Evolutionary conservation across 2,329 filamentous ascomycete species (phyloP).

Genomic region (Alternaria sp.): DNA sequence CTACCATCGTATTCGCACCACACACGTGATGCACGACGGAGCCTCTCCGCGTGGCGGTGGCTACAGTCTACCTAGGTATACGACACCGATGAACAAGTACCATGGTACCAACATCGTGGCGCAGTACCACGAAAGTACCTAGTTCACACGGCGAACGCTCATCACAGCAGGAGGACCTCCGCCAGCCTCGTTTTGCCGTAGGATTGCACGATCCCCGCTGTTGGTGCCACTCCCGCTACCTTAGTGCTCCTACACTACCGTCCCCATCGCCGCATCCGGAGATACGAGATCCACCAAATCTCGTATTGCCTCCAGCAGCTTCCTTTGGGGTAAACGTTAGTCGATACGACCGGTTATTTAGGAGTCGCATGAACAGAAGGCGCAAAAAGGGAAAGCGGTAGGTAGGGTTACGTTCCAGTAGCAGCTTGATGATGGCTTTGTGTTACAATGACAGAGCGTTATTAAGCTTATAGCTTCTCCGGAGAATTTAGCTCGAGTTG

Average conservation of each 20-base stretch:
- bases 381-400: background rate
- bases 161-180: background rate
- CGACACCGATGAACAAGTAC: background rate
- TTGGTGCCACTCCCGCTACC: conserved; percentile 10
- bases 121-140: background rate
- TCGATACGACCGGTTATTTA: background rate
- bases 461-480: background rate
- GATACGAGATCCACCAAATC: conserved; percentile 1
- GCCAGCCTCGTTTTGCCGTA: background rate
- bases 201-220: conserved; percentile 11
- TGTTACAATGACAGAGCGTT: background rate
- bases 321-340: background rate
- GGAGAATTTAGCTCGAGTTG: background rate
- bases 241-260: conserved; percentile 3
- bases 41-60: background rate
- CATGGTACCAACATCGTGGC: background rate
- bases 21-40: background rate
- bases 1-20: background rate
- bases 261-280: conserved; percentile 8
- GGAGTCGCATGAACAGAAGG: background rate
- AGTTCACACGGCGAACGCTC: background rate
- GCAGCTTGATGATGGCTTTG: background rate
- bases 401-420: background rate
- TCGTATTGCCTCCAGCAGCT: conserved; percentile 7
- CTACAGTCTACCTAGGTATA: background rate